These are phyloP conservation scores for Chimonanthus salicifolius DNA, from an alignment of 164 flowering plant species.

Conservation along the genomic window DNA sequence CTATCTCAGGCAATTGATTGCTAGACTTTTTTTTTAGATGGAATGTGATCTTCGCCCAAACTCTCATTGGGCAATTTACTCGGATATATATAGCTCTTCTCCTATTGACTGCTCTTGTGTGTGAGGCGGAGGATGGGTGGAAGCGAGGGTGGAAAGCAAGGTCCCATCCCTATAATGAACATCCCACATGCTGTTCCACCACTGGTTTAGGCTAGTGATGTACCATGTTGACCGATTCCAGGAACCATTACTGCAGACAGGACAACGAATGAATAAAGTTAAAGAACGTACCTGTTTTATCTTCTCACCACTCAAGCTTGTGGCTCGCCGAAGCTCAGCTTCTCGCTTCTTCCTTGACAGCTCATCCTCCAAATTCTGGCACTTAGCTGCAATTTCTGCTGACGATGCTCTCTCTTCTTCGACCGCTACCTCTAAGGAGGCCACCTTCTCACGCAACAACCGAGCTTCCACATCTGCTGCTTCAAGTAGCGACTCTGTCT, in stretches of 20 bases:
- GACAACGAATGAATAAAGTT: not conserved
- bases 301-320: slow-evolving; percentile 45
- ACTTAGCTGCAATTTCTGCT: slow-evolving; percentile 1
- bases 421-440: slow-evolving; percentile 31
- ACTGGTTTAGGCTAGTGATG: not conserved
- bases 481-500: slow-evolving; percentile 40
- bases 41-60: no score
- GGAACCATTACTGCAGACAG: not conserved
- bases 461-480: slow-evolving; percentile 44
- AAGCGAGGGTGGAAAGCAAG: not conserved
- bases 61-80: no score
- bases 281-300: slow-evolving; percentile 47
- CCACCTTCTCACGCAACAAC: slow-evolving; percentile 37
- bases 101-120: not conserved
- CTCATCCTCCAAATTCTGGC: slow-evolving; percentile 42
- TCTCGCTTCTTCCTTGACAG: slow-evolving; percentile 37
- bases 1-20: not conserved
- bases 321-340: slow-evolving; percentile 27
- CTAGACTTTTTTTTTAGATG: not conserved
- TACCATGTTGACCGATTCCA: not conserved
- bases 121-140: not conserved
- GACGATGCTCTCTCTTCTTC: slow-evolving; percentile 3
- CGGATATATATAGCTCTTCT: not conserved
- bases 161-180: not conserved
- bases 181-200: not conserved